These are phyloP conservation scores for Botryotinia calthae DNA, from an alignment of 2,329 filamentous ascomycete genomes.

Conservation along the genomic window DNA sequence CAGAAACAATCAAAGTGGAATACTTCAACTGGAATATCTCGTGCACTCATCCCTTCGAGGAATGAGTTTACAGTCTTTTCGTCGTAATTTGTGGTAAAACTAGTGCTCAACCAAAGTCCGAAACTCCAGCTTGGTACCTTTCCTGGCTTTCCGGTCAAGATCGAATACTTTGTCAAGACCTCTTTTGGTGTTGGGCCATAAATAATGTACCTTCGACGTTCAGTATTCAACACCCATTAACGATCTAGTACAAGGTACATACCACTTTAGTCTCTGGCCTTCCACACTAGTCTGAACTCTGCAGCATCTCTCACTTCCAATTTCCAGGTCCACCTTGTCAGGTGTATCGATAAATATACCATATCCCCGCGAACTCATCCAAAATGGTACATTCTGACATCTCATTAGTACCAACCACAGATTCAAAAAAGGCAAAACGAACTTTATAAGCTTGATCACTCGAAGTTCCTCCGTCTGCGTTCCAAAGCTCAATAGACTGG, in stretches of 20 bases:
- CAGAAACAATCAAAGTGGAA: constrained; percentile 66
- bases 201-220: constrained; percentile 55
- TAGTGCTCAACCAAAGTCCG: constrained; percentile 74
- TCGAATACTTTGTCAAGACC: constrained; percentile 64
- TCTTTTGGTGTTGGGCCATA: constrained; percentile 71
- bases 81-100: constrained; percentile 60
- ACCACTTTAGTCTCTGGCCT: constrained; percentile 67
- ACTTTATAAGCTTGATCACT: constrained; percentile 67
- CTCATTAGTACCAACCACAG: neutral
- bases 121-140: constrained; percentile 72
- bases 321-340: constrained; percentile 67
- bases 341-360: constrained; percentile 73
- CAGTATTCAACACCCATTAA: neutral
- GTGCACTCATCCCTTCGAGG: constrained; percentile 56
- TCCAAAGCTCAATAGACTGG: constrained; percentile 65
- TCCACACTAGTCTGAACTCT: constrained; percentile 68
- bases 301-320: constrained; percentile 71
- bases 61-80: constrained; percentile 57
- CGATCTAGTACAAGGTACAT: neutral
- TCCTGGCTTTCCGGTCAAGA: constrained; percentile 63
- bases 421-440: neutral
- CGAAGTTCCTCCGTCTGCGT: constrained; percentile 62
- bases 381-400: constrained; percentile 60
- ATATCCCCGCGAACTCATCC: constrained; percentile 70
- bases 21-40: constrained; percentile 56